phyloP scores from a whole-genome alignment of 225 moss, liverwort and hornwort genomes.

The Thuidium tamariscinum region DNA sequence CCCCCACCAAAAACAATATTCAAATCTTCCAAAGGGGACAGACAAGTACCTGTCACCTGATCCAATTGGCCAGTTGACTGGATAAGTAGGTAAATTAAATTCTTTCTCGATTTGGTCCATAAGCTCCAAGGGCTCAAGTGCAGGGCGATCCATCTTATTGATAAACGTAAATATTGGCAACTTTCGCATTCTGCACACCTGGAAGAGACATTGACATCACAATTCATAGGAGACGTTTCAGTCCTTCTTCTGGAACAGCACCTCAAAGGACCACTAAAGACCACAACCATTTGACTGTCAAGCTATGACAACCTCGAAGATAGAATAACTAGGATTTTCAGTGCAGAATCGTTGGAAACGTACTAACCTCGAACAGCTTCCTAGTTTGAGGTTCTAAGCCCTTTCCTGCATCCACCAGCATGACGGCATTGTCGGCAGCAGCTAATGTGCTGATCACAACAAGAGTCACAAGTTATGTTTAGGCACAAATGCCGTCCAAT shows the following conservation, averaged over 20 bases:
- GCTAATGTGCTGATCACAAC: conserved; percentile 71
- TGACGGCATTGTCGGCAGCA: conserved; percentile 94
- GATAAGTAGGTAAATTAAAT: conserved; percentile 78
- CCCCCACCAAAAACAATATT: not conserved
- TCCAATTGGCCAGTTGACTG: conserved; percentile 97
- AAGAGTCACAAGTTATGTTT: not conserved
- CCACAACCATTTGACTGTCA: not conserved
- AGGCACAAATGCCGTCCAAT: not conserved
- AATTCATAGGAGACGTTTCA: not conserved
- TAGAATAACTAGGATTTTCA: not conserved
- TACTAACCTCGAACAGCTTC: conserved; percentile 82
- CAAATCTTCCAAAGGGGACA: not conserved
- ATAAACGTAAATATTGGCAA: conserved; percentile 95
- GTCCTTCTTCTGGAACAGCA: not conserved
- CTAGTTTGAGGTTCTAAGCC: conserved; percentile 95
- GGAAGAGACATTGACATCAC: not conserved
- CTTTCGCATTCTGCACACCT: conserved; percentile 95
- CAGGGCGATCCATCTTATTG: conserved; percentile 98
- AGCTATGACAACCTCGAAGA: not conserved
- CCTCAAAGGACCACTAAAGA: not conserved
- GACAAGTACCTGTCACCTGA: conserved; percentile 79
- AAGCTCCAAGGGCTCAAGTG: conserved; percentile 87
- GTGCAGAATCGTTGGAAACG: not conserved
- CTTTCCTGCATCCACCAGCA: conserved; percentile 94
- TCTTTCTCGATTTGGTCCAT: conserved; percentile 95